A percentile compares a stretch with the other conserved stretches of the same genome.
Evolutionary conservation across 73 alveolate species (phyloP).

Genomic region (Paramecium sexaurelia): DNA sequence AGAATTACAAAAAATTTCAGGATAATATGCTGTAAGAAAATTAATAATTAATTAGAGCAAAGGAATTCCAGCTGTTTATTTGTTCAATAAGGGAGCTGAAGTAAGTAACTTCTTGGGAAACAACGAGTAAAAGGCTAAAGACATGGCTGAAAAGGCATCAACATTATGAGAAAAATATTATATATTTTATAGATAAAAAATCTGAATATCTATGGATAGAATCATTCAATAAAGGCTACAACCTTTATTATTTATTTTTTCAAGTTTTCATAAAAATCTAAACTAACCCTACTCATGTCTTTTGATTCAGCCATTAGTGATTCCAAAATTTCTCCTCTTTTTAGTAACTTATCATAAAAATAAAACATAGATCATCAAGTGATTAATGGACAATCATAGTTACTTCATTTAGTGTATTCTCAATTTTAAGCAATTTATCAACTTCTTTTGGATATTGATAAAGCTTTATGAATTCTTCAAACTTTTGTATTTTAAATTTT

Average conservation of each 20-base stretch:
- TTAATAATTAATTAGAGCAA: background rate
- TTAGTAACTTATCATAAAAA: conserved; percentile 70
- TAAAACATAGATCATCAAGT: conserved; percentile 72
- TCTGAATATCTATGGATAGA: background rate
- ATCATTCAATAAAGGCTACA: conserved; percentile 72
- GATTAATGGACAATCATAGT: conserved; percentile 89
- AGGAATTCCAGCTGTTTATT: conserved; percentile 23
- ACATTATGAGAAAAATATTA: background rate
- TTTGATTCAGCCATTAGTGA: conserved; percentile 90
- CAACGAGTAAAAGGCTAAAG: background rate
- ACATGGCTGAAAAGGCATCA: background rate
- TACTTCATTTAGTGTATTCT: conserved; percentile 89
- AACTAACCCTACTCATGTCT: conserved; percentile 91
- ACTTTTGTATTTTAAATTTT: conserved; percentile 82
- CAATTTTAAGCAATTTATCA: conserved; percentile 88
- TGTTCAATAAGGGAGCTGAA: background rate
- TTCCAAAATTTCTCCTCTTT: conserved; percentile 95
- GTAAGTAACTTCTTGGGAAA: background rate
- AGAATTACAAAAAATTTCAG: conserved; percentile 18
- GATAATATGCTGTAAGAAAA: background rate
- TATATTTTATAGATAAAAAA: background rate
- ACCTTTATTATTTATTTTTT: conserved; percentile 84
- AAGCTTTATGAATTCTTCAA: conserved; percentile 79
- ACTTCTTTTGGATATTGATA: conserved; percentile 94
- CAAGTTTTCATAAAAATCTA: conserved; percentile 92